Base-by-base conservation (phyloP, 164 flowering plant species). In the Berberis vulgaris region DNA sequence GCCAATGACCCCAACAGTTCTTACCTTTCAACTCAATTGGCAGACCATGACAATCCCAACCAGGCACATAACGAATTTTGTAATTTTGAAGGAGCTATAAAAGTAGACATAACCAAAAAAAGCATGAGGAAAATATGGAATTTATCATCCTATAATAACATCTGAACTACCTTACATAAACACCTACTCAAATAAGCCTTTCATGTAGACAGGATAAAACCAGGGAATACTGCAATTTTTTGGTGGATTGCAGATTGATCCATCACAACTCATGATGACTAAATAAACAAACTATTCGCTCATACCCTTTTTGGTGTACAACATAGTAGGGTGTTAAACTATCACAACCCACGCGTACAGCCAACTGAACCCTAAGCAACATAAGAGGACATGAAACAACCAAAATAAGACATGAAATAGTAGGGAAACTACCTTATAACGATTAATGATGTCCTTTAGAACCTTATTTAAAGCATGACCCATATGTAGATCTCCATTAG, bases 1-100 rank as follows among this genome's bases (percentile, higher is more conserved):
- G 49, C 9, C 43, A 54, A 49, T 38, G 54, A 69, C 7, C 49
- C 13, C 43, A 49, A 49, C 26, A 43, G 62, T 57, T 77, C 88
- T 89, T 87, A 76, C 98, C 98, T 91, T 94, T 94, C 77, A 94
- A 79, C 74, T 95, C 99, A 75, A 95, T 95, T 44, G 99, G 99
- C 64, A 95, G 78, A 60, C 99, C 99, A 81, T 95, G 99, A 57
- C 97, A 91, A 81, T 95, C 99, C 99, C 97, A 95, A 60, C 99
- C 99, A 72, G 99, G 99, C 65, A 91, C 86, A 73, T 78, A 95
- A 49, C 77, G 84, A 66, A 94, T 96, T 78, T 89, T 88, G 72
- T 70, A 85, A 66, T 87, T 85, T 75, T 87, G 97, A 76, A 91
- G 96, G 76, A 95, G 96, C 99, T 94, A 87, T 66, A 67, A 53